Base-by-base conservation (phyloP, 805 yeast genomes). In the Ascoidea asiatica region DNA sequence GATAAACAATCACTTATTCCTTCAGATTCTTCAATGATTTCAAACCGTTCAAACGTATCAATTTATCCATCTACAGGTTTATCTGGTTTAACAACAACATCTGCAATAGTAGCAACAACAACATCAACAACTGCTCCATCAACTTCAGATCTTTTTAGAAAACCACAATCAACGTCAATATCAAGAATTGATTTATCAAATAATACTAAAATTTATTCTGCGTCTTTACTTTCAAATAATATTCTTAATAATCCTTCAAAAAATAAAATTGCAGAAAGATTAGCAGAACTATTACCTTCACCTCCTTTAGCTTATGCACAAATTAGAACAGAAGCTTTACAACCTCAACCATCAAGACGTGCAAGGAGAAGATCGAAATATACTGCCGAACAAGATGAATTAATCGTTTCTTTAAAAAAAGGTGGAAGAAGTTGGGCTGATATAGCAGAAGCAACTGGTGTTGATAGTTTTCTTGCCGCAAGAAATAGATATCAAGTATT, bases 401-500 rank as follows among this genome's bases (percentile, higher is more conserved):
- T 77, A 61, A 82, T 82, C 36, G 70, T 82, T 5, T 63, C 64
- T 18, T 58, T 82, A 56, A 83, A 82, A 56, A 67, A 65, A 45
- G 67, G 70, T 41, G 87, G 89, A 23, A 74, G 72, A 50, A 62
- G 77, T 1, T 82, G 92, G 90, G 77, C 73, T 4, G 86, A 81
- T 48, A 82, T 82, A 40, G 87, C 89, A 0, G 75, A 76, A 44
- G 61, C 66, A 3, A 72, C 85, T 2, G 69, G 72, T 4, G 81
- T 81, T 22, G 83, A 79, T 6, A 72, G 79, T 38, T 78, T 75
- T 47, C 61, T 82, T 37, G 86, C 90, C 0, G 90, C 89, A 0
- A 62, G 90, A 46, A 82, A 82, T 56, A 62, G 90, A 47, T 83
- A 83, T 53, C 90, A 82, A 59, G 90, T 82, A 4, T 67, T 82